Percentiles rank a stretch among this genome's conserved stretches.
Evolutionary conservation across 2,329 filamentous ascomycete species (phyloP).

Genomic region (Aspergillus amoenus): DNA sequence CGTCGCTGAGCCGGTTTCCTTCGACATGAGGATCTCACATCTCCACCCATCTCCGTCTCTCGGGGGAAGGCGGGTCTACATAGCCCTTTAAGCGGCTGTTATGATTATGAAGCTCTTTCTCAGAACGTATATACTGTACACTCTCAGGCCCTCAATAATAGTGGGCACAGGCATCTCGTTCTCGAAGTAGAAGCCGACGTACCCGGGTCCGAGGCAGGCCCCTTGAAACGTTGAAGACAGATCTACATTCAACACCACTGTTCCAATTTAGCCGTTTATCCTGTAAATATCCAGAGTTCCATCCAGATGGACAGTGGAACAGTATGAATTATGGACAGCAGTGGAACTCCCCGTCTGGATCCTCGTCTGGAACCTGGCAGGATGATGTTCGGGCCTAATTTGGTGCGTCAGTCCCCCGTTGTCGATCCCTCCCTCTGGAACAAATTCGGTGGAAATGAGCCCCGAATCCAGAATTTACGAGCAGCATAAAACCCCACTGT

Average conservation of each 20-base stretch:
- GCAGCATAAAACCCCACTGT: background rate
- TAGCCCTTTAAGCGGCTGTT: background rate
- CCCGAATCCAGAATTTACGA: conserved; percentile 1
- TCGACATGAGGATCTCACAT: background rate
- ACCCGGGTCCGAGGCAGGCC: background rate
- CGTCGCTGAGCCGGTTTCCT: background rate
- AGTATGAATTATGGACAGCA: background rate
- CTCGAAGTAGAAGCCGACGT: background rate
- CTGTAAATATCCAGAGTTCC: background rate
- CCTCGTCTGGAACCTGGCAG: conserved; percentile 1
- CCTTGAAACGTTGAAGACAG: background rate
- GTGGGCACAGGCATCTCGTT: background rate
- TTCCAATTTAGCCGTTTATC: conserved; percentile 2
- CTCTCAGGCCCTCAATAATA: too few relatives aligned
- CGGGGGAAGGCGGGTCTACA: background rate
- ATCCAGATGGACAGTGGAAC: background rate
- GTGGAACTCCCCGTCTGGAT: background rate
- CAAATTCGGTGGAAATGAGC: conserved; percentile 2
- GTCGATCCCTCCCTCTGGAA: conserved; percentile 16
- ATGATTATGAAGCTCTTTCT: background rate
- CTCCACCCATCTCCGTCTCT: background rate
- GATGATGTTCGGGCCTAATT: conserved; percentile 12
- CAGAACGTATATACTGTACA: too few relatives aligned
- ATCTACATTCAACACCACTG: background rate
- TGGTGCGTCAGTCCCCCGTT: conserved; percentile 17